Evolutionary conservation across 2,329 filamentous ascomycete genomes (phyloP).

Genomic region (Trichoderma aggressivum): DNA sequence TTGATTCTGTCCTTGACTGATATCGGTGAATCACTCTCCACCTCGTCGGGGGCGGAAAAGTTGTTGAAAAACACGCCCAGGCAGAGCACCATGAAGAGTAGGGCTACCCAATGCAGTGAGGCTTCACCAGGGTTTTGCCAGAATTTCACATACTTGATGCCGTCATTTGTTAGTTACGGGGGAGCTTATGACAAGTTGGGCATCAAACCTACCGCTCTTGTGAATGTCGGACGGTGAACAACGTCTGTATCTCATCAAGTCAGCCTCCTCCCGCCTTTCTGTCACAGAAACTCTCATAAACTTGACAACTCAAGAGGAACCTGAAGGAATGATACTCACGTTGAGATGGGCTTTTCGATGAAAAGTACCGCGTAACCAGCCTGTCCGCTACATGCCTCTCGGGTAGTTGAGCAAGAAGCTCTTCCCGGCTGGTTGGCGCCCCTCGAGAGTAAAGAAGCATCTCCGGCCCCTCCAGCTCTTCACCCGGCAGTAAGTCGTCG

Average conservation of each 20-base stretch:
- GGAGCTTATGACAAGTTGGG: too few species aligned
- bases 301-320: not conserved
- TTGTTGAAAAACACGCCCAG: conserved; percentile 45
- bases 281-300: not conserved
- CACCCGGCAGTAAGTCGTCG: conserved; percentile 32
- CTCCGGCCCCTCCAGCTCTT: conserved; percentile 40
- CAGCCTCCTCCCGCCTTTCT: not conserved
- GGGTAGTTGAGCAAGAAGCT: conserved; percentile 49
- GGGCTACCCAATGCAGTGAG: conserved; percentile 47
- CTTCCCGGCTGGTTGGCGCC: conserved; percentile 40
- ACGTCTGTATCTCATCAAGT: conserved; percentile 39
- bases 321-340: conserved; percentile 35
- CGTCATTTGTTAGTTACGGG: conserved; percentile 14
- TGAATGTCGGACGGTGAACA: conserved; percentile 52
- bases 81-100: conserved; percentile 47
- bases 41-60: conserved; percentile 43
- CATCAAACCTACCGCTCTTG: conserved; percentile 36
- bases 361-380: conserved; percentile 52
- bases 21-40: conserved; percentile 39
- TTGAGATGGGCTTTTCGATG: conserved; percentile 50
- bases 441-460: conserved; percentile 42
- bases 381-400: conserved; percentile 45
- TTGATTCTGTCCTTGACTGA: conserved; percentile 45
- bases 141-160: conserved; percentile 45
- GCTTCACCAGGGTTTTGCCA: conserved; percentile 41